Evolutionary conservation across 371 early-diverging fungal genomes (phyloP).

Genomic region (Actinomucor elegans): DNA sequence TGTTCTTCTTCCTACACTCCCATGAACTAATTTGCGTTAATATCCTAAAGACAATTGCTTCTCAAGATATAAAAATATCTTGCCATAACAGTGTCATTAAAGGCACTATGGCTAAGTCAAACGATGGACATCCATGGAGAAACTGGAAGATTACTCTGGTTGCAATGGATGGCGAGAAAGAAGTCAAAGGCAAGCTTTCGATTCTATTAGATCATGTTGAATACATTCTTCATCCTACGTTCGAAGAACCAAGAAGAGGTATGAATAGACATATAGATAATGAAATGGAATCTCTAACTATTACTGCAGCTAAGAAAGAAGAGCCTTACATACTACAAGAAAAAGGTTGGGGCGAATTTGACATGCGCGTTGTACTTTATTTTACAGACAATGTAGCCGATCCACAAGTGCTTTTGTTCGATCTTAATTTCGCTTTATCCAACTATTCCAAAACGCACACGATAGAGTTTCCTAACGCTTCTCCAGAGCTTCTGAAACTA

Average conservation of each 20-base stretch:
- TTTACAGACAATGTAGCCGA: slow-evolving; percentile 51
- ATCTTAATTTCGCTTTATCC: slow-evolving; percentile 62
- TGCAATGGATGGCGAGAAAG: slow-evolving; percentile 48
- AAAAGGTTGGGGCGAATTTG: slow-evolving; percentile 77
- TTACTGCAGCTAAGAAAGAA: slow-evolving; percentile 52
- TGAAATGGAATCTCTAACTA: too few species aligned
- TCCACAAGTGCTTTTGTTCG: slow-evolving; percentile 54
- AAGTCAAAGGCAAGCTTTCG: slow-evolving; percentile 48
- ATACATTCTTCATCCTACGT: slow-evolving; percentile 76
- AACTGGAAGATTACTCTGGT: slow-evolving; percentile 60
- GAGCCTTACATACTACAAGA: slow-evolving; percentile 65
- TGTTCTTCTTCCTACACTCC: too few species aligned
- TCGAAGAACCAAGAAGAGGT: slow-evolving; percentile 64
- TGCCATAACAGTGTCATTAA: slow-evolving; percentile 44
- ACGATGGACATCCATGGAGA: slow-evolving; percentile 58
- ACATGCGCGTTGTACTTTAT: slow-evolving; percentile 60
- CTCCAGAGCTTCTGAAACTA: slow-evolving; percentile 21
- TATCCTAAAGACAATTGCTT: slow-evolving; percentile 22
- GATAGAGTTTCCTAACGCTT: slow-evolving; percentile 35
- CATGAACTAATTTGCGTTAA: too few species aligned
- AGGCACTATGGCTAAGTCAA: slow-evolving; percentile 25
- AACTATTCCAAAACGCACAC: slow-evolving; percentile 48
- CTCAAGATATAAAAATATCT: slow-evolving; percentile 43
- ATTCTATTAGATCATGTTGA: slow-evolving; percentile 67
- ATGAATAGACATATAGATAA: slow-evolving; percentile 13